A percentile compares a stretch with the other conserved stretches of the same genome.
Evolutionary conservation across 1,139 yeast species (phyloP).

Genomic region (Sugiyamaella grinbergsii): DNA sequence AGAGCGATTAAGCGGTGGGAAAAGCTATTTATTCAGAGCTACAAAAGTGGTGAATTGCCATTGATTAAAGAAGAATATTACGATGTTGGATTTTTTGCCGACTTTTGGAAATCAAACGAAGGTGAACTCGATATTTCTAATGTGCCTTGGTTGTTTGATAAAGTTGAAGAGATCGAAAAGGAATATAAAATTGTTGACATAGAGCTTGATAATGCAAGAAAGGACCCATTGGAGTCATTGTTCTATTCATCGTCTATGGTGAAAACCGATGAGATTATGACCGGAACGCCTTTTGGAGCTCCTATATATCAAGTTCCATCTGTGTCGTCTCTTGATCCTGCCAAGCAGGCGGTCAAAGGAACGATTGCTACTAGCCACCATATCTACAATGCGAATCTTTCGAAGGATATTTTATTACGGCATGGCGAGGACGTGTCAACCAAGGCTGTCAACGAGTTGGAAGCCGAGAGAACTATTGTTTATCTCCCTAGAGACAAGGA

Average conservation of each 20-base stretch:
- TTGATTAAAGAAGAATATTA: slow-evolving; percentile 47
- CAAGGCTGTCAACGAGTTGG: slow-evolving; percentile 55
- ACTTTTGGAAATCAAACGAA: slow-evolving; percentile 61
- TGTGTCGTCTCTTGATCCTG: slow-evolving; percentile 31
- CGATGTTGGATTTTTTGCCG: slow-evolving; percentile 53
- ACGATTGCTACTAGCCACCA: slow-evolving; percentile 60
- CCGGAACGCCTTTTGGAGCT: slow-evolving; percentile 26
- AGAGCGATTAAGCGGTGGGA: slow-evolving; percentile 64
- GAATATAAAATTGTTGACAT: slow-evolving; percentile 40
- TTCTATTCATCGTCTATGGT: slow-evolving; percentile 36
- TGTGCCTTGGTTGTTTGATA: slow-evolving; percentile 44
- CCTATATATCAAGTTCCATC: slow-evolving; percentile 16
- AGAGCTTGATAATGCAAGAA: slow-evolving; percentile 11
- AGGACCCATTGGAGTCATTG: slow-evolving; percentile 29
- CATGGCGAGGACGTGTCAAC: slow-evolving; percentile 52
- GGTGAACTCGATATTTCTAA: slow-evolving; percentile 37
- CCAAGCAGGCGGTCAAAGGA: slow-evolving; percentile 51
- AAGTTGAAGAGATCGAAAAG: slow-evolving; percentile 40
- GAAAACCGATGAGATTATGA: slow-evolving; percentile 35
- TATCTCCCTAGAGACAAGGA: slow-evolving; percentile 52
- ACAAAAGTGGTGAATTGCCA: slow-evolving; percentile 53
- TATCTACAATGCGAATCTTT: slow-evolving; percentile 50
- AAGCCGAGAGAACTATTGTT: slow-evolving; percentile 56
- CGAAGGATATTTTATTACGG: slow-evolving; percentile 48
- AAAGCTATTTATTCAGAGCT: slow-evolving; percentile 53